Base-by-base conservation (phyloP, 2,329 filamentous ascomycete species). In the Stagonosporopsis chrysanthemi region DNA sequence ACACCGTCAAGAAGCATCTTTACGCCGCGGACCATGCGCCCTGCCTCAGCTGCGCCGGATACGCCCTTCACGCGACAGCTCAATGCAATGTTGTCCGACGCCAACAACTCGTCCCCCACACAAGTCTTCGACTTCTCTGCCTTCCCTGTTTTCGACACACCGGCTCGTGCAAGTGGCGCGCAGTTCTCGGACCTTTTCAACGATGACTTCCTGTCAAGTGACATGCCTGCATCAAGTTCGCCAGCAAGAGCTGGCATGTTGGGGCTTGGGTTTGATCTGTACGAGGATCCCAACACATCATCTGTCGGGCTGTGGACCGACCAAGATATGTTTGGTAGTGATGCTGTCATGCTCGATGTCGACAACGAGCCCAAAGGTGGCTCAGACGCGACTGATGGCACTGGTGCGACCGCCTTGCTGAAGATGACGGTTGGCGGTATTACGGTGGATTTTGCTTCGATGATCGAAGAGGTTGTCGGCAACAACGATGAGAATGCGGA, bases 11-110 rank as follows among this genome's bases (percentile, higher is more conserved):
- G 65, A n/a, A 66, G 73, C 68, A 53, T 75, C 62, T 36, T 74
- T 65, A 57, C 54, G n/a, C 71, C 78, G 66, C 65, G 70, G 69
- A 62, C 73, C 63, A 71, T 62, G 63, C 71, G 68, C 58, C 66
- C 64, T 26, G 66, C 68, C 33, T 67, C 69, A 19, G 50, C 65
- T 54, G 68, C 68, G 44, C 73, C 77, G 23, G 72, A 78, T 52
- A 86, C 86, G 6, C 87, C 87, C 0, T 84, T 89, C 67, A 86
- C 86, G 2, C 81, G 84, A 35, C 85, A 87, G 22, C 81, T 91
- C 33, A 85, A 84, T 62, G 83, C 89, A 65, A 79, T 91, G 58
- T 79, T 90, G 19, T 75, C 73, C 6, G 70, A 73, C 29, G 64
- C 65, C 48, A 63, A 64, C n/a, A 62, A 65, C n/a, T 66, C 66